phyloP scores from a whole-genome alignment of 2,329 filamentous ascomycete genomes.

The Verticillium tricorpus region DNA sequence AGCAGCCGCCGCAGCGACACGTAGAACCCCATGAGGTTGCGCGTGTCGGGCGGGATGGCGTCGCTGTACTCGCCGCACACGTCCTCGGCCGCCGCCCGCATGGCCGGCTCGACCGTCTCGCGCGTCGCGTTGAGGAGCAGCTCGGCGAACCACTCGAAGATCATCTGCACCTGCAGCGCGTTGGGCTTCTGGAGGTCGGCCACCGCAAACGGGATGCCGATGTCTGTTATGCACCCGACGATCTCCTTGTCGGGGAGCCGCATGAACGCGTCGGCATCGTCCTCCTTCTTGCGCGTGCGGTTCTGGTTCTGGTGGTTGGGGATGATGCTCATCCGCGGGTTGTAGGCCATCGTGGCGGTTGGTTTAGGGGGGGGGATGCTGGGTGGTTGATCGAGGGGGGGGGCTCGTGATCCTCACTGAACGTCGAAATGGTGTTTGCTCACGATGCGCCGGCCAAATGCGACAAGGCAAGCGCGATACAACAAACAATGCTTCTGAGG shows the following conservation, averaged over 20 bases:
- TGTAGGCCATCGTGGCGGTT: slow-evolving; percentile 48
- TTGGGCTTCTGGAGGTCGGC: slow-evolving; percentile 92
- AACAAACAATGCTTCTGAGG: too few species aligned
- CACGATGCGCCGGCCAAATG: too few species aligned
- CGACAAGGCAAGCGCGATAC: too few species aligned
- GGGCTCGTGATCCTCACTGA: too few species aligned
- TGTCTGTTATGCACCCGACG: slow-evolving; percentile 94
- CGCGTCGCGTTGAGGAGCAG: slow-evolving; percentile 89
- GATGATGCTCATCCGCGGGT: slow-evolving; percentile 57
- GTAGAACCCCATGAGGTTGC: slow-evolving; percentile 96
- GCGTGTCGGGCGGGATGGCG: slow-evolving; percentile 79
- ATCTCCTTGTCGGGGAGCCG: slow-evolving; percentile 70
- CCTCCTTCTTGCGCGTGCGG: slow-evolving; percentile 54
- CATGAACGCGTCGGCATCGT: slow-evolving; percentile 56
- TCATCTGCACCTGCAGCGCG: slow-evolving; percentile 89
- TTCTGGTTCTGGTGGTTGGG: slow-evolving; percentile 44
- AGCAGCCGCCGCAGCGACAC: slow-evolving; percentile 75
- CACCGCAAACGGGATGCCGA: slow-evolving; percentile 83
- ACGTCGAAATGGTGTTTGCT: too few species aligned
- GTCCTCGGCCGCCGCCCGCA: slow-evolving; percentile 88
- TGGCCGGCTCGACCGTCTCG: slow-evolving; percentile 89
- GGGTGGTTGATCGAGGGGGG: too few species aligned
- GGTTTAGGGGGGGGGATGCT: too few species aligned
- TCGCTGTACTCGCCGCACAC: slow-evolving; percentile 81
- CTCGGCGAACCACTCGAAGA: slow-evolving; percentile 97